A percentile compares a stretch with the other conserved stretches of the same genome.
Evolutionary conservation across 306 rosid genomes (phyloP).

Genomic region (Casuarina cunninghamiana): DNA sequence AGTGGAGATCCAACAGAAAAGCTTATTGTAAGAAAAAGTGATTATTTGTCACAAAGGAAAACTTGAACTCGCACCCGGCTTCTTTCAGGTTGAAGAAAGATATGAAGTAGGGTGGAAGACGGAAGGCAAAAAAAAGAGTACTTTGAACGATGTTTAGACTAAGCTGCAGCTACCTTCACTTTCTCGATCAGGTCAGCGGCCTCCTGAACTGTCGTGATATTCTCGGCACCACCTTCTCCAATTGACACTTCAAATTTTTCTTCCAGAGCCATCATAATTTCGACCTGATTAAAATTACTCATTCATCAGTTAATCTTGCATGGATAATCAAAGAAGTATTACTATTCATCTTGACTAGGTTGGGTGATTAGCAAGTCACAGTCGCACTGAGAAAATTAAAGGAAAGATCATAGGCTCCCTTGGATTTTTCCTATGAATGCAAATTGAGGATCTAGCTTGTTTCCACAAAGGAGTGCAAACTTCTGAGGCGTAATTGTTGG

Average conservation of each 20-base stretch:
- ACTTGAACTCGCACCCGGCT: neutral
- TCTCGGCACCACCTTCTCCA: constrained; percentile 70
- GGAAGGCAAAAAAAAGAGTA: neutral
- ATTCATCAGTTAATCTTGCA: neutral
- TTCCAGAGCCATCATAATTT: constrained; percentile 69
- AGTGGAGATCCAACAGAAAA: neutral
- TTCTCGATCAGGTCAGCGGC: constrained; percentile 72
- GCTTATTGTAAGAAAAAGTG: neutral
- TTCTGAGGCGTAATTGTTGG: too few species aligned
- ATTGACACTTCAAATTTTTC: constrained; percentile 65
- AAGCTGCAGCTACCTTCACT: constrained; percentile 37
- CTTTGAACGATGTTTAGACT: constrained; percentile 13
- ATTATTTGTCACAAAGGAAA: neutral
- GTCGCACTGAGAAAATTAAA: too few species aligned
- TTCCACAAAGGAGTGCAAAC: too few species aligned
- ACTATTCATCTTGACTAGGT: too few species aligned
- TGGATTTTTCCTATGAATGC: too few species aligned
- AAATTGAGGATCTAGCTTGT: too few species aligned
- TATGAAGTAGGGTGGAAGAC: neutral
- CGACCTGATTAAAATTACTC: constrained; percentile 40
- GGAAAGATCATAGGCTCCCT: too few species aligned
- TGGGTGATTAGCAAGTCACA: too few species aligned
- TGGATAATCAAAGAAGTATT: neutral
- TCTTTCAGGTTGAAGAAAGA: neutral
- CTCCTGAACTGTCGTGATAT: constrained; percentile 64